phyloP scores from a whole-genome alignment of 495 filamentous ascomycete species.

The Neurospora intermedia region DNA sequence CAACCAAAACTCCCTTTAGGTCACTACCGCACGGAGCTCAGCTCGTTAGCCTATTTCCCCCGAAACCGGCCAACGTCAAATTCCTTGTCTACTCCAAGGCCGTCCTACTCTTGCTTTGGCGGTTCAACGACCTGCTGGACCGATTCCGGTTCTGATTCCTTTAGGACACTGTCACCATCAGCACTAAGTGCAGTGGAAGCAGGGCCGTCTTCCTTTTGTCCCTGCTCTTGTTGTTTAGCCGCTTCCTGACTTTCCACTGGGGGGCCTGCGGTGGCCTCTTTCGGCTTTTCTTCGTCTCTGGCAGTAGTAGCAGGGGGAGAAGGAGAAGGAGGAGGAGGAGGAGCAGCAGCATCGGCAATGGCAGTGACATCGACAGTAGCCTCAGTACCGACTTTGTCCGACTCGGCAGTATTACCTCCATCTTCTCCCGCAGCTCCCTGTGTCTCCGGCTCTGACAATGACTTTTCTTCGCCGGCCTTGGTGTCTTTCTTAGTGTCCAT shows the following conservation, averaged over 20 bases:
- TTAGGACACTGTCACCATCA: not conserved
- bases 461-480: not conserved
- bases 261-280: not conserved
- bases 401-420: not conserved
- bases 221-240: not conserved
- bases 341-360: not conserved
- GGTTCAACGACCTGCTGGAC: not conserved
- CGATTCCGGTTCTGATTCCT: not conserved
- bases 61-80: not conserved
- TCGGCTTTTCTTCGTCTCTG: not conserved
- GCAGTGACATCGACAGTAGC: not conserved
- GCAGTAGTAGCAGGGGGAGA: not conserved
- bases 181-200: not conserved
- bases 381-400: not conserved
- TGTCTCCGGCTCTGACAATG: not conserved
- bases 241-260: not conserved
- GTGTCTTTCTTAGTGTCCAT: not conserved
- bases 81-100: not conserved
- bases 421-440: not conserved
- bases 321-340: not conserved
- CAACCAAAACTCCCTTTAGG: not conserved
- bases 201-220: not conserved
- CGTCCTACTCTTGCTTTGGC: not conserved
- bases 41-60: not conserved
- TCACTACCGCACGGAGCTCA: not conserved